These are phyloP conservation scores for Sphagnum contortum DNA, from an alignment of 225 moss, liverwort and hornwort genomes.

Conservation along the genomic window DNA sequence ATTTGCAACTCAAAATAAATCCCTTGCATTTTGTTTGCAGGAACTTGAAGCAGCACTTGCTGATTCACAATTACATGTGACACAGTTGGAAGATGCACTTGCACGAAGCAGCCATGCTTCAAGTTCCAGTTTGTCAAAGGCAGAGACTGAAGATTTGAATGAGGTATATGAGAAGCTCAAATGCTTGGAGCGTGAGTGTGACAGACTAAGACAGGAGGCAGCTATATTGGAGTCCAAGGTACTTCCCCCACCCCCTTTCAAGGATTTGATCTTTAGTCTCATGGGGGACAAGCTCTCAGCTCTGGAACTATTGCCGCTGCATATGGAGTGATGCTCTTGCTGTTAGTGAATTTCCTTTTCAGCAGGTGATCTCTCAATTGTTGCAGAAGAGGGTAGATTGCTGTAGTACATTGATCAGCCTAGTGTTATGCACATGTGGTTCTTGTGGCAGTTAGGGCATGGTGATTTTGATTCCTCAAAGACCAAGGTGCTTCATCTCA, in stretches of 20 bases:
- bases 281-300: background rate
- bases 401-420: too few relatives aligned
- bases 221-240: constrained; percentile 53
- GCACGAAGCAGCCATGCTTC: constrained; percentile 34
- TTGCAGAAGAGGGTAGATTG: too few relatives aligned
- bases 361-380: too few relatives aligned
- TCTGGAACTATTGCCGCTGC: constrained; percentile 3
- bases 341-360: background rate
- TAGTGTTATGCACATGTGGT: background rate
- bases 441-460: constrained; percentile 57
- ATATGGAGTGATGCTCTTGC: constrained; percentile 4
- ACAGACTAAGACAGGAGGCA: constrained; percentile 67
- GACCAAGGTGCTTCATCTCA: constrained; percentile 79
- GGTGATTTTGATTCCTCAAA: constrained; percentile 73
- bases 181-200: constrained; percentile 63
- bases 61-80: constrained; percentile 55
- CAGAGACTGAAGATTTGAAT: constrained; percentile 51
- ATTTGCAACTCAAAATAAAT: background rate
- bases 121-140: constrained; percentile 54
- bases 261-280: background rate
- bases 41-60: constrained; percentile 67
- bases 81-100: constrained; percentile 52
- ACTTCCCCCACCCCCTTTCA: background rate
- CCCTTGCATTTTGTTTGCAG: constrained; percentile 20
- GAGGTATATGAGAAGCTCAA: constrained; percentile 50